Percentiles rank a stretch among this genome's conserved stretches.
Evolutionary conservation across 371 early-diverging fungal genomes (phyloP).

Genomic region (Mucor piriformis): DNA sequence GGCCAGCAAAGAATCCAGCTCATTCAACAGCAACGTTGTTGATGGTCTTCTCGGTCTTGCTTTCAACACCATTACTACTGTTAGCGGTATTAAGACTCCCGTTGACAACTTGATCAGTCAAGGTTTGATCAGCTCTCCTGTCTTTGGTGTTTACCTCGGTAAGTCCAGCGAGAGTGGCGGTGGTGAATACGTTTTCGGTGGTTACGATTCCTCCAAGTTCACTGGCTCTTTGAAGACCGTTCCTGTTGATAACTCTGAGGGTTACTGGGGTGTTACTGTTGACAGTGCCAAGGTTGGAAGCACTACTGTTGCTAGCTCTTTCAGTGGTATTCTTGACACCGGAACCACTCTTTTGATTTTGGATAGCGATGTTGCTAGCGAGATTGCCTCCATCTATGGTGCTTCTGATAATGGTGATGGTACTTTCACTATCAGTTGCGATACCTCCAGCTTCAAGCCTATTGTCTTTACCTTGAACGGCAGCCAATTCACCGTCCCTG

Average conservation of each 20-base stretch:
- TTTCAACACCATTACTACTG: conserved; percentile 45
- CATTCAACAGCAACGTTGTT: conserved; percentile 13
- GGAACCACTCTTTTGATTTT: conserved; percentile 65
- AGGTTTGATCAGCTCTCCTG: conserved; percentile 36
- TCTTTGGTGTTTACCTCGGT: conserved; percentile 38
- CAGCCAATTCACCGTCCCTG: conserved; percentile 19
- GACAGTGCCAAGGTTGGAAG: conserved; percentile 25
- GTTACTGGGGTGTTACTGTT: conserved; percentile 53
- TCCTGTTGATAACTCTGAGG: conserved; percentile 44
- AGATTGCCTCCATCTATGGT: conserved; percentile 21
- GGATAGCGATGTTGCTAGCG: conserved; percentile 34
- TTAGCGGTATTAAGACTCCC: conserved; percentile 32
- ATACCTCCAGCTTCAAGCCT: conserved; percentile 20
- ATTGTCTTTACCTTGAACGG: conserved; percentile 23
- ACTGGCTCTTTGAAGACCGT: conserved; percentile 55
- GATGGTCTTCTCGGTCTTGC: conserved; percentile 46
- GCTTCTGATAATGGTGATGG: conserved; percentile 30
- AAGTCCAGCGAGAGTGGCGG: conserved; percentile 35
- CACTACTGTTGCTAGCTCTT: conserved; percentile 7
- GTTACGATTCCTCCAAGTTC: conserved; percentile 45
- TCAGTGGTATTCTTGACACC: conserved; percentile 59
- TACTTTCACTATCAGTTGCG: conserved; percentile 23
- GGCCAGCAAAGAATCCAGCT: conserved; percentile 17
- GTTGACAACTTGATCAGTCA: conserved; percentile 47
- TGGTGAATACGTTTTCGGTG: conserved; percentile 54